Conservation (phyloP, 352 stramenopile genomes). For the Pythium oligandrum region DNA sequence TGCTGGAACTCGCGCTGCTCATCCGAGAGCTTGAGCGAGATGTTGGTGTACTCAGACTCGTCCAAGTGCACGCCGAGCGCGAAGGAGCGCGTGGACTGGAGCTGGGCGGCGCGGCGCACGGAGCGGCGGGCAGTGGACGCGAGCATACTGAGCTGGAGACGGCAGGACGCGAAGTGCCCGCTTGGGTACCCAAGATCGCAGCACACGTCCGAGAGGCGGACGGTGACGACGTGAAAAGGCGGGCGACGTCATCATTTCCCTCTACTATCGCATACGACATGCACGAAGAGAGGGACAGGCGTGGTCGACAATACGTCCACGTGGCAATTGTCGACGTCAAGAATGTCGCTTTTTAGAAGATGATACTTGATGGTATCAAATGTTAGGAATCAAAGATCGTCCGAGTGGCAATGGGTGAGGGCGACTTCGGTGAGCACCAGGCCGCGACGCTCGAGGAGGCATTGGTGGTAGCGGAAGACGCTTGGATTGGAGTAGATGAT, state of each 20-base stretch:
- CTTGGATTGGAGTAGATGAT: slow-evolving; percentile 48
- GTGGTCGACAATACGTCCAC: too few relatives aligned
- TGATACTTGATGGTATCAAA: too few relatives aligned
- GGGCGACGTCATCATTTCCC: slow-evolving; percentile 5
- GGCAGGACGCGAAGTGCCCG: too few relatives aligned
- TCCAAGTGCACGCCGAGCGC: slow-evolving; percentile 39
- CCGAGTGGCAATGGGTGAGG: slow-evolving; percentile 24
- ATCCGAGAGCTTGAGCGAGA: slow-evolving; percentile 82
- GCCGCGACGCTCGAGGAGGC: slow-evolving; percentile 26
- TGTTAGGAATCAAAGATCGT: background rate
- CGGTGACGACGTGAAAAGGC: slow-evolving; percentile 15
- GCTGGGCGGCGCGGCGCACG: slow-evolving; percentile 1
- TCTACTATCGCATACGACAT: too few relatives aligned
- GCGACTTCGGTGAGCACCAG: slow-evolving; percentile 27
- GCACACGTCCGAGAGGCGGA: slow-evolving; percentile 11
- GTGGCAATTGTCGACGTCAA: too few relatives aligned
- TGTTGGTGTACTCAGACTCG: slow-evolving; percentile 40
- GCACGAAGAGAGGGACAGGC: too few relatives aligned
- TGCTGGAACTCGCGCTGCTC: slow-evolving; percentile 86
- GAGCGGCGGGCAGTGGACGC: slow-evolving; percentile 1
- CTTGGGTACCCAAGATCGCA: background rate
- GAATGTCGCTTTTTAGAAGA: too few relatives aligned
- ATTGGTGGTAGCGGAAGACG: slow-evolving; percentile 55
- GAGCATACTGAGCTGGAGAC: background rate
- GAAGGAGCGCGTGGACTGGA: slow-evolving; percentile 28